Percentiles rank a stretch among this genome's conserved stretches.
Evolutionary conservation across 257 asterid species (phyloP).

Genomic region (Catharanthus roseus): DNA sequence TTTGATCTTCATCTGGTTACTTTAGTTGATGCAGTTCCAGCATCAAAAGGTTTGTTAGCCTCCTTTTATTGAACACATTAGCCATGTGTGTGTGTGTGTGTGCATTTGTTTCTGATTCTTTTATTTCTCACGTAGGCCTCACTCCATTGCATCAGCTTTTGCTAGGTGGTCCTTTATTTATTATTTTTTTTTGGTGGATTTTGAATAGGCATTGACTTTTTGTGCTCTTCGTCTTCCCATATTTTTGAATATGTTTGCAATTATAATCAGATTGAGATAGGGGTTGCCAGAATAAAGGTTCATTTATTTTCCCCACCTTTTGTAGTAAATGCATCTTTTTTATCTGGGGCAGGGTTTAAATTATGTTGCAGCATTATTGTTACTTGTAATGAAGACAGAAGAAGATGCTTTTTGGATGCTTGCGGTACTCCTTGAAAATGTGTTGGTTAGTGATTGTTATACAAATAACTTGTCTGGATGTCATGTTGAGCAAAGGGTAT

Average conservation of each 20-base stretch:
- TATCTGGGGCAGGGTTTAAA: conserved; percentile 66
- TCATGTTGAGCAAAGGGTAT: conserved; percentile 95
- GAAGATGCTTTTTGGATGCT: conserved; percentile 99
- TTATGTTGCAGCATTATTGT: conserved; percentile 84
- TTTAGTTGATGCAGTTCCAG: neutral
- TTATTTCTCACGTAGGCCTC: neutral
- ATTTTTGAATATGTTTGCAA: conserved; percentile 4
- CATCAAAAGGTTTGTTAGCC: neutral
- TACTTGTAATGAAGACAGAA: conserved; percentile 97
- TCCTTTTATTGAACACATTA: neutral
- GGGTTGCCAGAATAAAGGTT: too few relatives aligned
- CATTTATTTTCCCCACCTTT: too few relatives aligned
- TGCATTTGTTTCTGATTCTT: neutral
- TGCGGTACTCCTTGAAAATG: conserved; percentile 85
- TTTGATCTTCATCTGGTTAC: neutral
- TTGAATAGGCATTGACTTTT: neutral
- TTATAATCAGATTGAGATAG: too few relatives aligned
- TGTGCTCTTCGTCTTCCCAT: neutral
- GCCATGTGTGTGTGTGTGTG: neutral
- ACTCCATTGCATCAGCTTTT: neutral
- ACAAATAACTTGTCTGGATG: conserved; percentile 89
- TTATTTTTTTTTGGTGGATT: neutral
- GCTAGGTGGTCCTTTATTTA: neutral
- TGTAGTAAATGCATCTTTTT: neutral
- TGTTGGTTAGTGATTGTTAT: conserved; percentile 88